Conservation (phyloP, 2,329 filamentous ascomycete species). For the Geosmithia putterillii region DNA sequence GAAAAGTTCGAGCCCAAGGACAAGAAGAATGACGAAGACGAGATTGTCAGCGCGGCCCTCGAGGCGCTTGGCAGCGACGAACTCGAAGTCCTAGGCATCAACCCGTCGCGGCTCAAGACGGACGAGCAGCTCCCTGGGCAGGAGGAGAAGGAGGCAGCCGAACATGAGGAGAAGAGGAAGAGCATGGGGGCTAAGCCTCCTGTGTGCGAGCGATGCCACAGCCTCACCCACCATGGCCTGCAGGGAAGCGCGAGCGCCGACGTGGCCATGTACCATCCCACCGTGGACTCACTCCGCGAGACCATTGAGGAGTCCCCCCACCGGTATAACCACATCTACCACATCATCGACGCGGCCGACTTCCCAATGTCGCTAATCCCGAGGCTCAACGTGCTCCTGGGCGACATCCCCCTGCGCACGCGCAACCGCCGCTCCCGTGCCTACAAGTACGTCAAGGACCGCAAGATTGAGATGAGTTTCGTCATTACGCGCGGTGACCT, state of each 20-base stretch:
- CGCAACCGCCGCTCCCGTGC: constrained; percentile 66
- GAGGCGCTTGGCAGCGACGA: constrained; percentile 25
- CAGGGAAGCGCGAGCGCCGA: constrained; percentile 27
- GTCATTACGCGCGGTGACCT: constrained; percentile 84
- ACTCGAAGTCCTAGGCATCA: constrained; percentile 32
- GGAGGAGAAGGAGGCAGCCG: not conserved
- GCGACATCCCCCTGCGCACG: constrained; percentile 62
- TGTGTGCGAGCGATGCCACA: constrained; percentile 80
- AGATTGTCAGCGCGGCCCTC: constrained; percentile 33
- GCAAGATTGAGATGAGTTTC: constrained; percentile 72
- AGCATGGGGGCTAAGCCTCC: constrained; percentile 22
- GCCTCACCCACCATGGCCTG: constrained; percentile 61
- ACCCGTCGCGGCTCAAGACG: constrained; percentile 21
- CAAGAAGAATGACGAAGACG: constrained; percentile 22
- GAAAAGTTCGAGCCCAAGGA: not conserved
- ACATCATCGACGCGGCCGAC: constrained; percentile 88
- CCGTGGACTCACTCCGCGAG: constrained; percentile 66
- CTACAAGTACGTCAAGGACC: constrained; percentile 52
- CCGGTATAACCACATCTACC: constrained; percentile 88
- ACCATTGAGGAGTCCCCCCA: constrained; percentile 83
- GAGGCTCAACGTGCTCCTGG: constrained; percentile 56
- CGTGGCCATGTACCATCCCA: constrained; percentile 65
- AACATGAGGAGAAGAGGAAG: not conserved
- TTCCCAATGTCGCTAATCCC: constrained; percentile 91
- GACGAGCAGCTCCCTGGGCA: not conserved